A percentile compares a stretch with the other conserved stretches of the same genome.
Evolutionary conservation across 1,284 basidiomycete genomes (phyloP).

Genomic region (Puccinia hordei): DNA sequence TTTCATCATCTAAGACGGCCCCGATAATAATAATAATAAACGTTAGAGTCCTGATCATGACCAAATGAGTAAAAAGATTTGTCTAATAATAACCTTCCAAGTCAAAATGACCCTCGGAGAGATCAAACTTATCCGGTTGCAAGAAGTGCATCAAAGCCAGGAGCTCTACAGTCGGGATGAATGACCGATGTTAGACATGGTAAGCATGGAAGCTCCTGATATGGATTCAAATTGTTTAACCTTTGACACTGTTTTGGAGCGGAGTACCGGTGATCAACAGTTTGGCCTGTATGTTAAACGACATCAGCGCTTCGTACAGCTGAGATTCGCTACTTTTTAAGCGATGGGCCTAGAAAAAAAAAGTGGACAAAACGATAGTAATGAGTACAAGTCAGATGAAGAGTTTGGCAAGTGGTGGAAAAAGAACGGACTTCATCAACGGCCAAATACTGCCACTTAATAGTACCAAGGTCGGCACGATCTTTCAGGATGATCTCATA

Average conservation of each 20-base stretch:
- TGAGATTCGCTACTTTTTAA: slow-evolving; percentile 98
- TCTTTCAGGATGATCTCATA: slow-evolving; percentile 96
- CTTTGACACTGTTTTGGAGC: slow-evolving; percentile 98
- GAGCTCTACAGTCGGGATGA: slow-evolving; percentile 68
- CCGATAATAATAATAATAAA: slow-evolving; percentile 12
- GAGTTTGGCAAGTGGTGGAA: background rate
- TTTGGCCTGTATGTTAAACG: slow-evolving; percentile 86
- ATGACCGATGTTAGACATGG: background rate
- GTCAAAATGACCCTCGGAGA: slow-evolving; percentile 52
- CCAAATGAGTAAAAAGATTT: slow-evolving; percentile 53
- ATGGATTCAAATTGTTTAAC: slow-evolving; percentile 62
- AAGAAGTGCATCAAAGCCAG: slow-evolving; percentile 97
- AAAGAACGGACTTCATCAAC: slow-evolving; percentile 78
- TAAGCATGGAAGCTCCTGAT: background rate
- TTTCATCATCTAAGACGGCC: slow-evolving; percentile 70
- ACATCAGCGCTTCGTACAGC: slow-evolving; percentile 87
- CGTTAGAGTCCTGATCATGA: slow-evolving; percentile 8
- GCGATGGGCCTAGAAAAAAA: slow-evolving; percentile 75
- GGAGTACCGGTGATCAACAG: slow-evolving; percentile 97
- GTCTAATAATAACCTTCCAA: slow-evolving; percentile 43
- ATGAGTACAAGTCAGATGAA: background rate
- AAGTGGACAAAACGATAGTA: background rate
- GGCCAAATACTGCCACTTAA: slow-evolving; percentile 95
- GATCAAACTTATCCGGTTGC: slow-evolving; percentile 90
- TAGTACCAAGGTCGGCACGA: slow-evolving; percentile 79